These are phyloP conservation scores for Miscanthus lutarioriparius DNA, from an alignment of 176 grass and related monocot species.

Conservation along the genomic window DNA sequence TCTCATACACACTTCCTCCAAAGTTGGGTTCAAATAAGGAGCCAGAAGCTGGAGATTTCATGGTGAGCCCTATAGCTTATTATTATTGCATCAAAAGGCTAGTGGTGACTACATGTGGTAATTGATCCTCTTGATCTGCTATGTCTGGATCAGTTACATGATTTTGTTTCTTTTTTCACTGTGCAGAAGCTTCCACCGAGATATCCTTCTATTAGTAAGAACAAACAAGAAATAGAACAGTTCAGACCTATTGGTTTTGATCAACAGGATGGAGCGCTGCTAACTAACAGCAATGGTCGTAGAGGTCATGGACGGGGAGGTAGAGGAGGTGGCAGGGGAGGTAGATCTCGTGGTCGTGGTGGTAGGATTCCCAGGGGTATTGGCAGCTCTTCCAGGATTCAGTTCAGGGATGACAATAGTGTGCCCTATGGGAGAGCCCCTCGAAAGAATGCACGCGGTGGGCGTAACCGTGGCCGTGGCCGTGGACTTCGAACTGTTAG, in stretches of 20 bases:
- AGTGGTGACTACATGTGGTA: background rate
- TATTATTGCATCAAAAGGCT: conserved; percentile 9
- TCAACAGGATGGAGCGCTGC: conserved; percentile 39
- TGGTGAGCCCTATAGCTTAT: conserved; percentile 55
- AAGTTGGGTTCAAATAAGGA: conserved; percentile 61
- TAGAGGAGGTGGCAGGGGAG: conserved; percentile 60
- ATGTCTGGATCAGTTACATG: background rate
- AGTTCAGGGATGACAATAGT: conserved; percentile 44
- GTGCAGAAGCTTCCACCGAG: conserved; percentile 73
- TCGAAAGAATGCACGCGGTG: conserved; percentile 54
- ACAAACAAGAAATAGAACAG: conserved; percentile 50
- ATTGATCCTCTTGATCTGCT: background rate
- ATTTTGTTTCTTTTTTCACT: background rate
- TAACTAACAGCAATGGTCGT: conserved; percentile 50
- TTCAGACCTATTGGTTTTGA: conserved; percentile 48
- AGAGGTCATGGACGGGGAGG: conserved; percentile 76
- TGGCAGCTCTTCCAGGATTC: conserved; percentile 43
- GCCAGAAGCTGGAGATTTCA: conserved; percentile 52
- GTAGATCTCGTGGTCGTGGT: conserved; percentile 63
- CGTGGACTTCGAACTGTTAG: conserved; percentile 72
- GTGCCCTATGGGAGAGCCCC: conserved; percentile 42
- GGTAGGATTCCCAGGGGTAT: conserved; percentile 61
- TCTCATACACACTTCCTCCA: conserved; percentile 61
- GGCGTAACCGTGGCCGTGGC: conserved; percentile 59
- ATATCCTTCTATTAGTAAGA: conserved; percentile 56